phyloP scores from a whole-genome alignment of 1,284 basidiomycete species.

The Rugosomyces carneus region DNA sequence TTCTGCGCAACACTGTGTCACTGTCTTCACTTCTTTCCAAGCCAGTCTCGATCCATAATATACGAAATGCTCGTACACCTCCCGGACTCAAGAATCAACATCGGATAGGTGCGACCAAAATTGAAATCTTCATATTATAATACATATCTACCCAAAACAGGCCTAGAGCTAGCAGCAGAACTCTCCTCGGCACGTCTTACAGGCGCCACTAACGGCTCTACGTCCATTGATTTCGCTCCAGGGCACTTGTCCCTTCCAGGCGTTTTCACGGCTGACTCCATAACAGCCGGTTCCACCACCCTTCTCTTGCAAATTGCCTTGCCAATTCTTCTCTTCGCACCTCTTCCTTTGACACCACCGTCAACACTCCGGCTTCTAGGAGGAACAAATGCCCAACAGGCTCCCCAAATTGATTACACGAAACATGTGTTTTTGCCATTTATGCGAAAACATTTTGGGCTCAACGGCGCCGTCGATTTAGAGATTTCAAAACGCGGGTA shows the following conservation, averaged over 20 bases:
- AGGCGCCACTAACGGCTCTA: slow-evolving; percentile 47
- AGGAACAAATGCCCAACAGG: slow-evolving; percentile 62
- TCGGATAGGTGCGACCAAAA: slow-evolving; percentile 43
- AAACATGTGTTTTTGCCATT: slow-evolving; percentile 62
- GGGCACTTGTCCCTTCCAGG: slow-evolving; percentile 36
- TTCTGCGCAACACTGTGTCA: slow-evolving; percentile 59
- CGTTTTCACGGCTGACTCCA: slow-evolving; percentile 50
- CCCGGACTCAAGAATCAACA: slow-evolving; percentile 68
- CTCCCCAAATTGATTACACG: slow-evolving; percentile 69
- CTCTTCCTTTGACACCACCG: slow-evolving; percentile 15
- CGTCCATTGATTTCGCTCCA: slow-evolving; percentile 46
- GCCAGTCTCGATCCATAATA: slow-evolving; percentile 52
- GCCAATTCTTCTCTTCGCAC: slow-evolving; percentile 56
- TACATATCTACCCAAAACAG: slow-evolving; percentile 27
- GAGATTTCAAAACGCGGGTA: slow-evolving; percentile 53
- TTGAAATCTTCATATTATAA: not conserved
- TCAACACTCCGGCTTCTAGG: slow-evolving; percentile 52
- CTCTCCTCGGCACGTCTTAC: slow-evolving; percentile 48
- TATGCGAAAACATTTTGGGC: slow-evolving; percentile 45
- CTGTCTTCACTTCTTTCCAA: slow-evolving; percentile 54
- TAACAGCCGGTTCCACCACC: slow-evolving; percentile 64
- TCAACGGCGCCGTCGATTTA: slow-evolving; percentile 33
- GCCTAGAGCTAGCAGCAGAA: slow-evolving; percentile 53
- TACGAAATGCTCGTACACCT: slow-evolving; percentile 46
- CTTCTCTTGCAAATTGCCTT: slow-evolving; percentile 67